These are phyloP conservation scores for Deinandra increscens DNA, from an alignment of 129 eudicot species.

Conservation along the genomic window DNA sequence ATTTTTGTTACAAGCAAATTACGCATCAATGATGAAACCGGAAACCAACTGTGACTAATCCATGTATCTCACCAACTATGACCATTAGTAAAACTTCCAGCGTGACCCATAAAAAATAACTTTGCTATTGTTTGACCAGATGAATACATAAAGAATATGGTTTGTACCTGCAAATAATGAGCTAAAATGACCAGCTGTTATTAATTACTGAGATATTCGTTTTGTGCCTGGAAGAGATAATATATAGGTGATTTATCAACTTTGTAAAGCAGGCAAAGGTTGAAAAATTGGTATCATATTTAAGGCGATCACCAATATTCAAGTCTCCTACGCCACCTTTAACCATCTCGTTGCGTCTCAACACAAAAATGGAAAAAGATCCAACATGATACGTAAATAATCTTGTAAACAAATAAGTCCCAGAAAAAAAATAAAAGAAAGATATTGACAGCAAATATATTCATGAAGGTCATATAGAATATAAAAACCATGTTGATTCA, in stretches of 20 bases:
- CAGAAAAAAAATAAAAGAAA: neutral
- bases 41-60: constrained; percentile 10
- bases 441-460: constrained; percentile 8
- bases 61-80: neutral
- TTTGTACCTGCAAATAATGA: constrained; percentile 15
- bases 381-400: constrained; percentile 58
- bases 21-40: constrained; percentile 19
- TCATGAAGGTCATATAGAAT: neutral
- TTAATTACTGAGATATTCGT: constrained; percentile 26
- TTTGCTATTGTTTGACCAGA: constrained; percentile 3
- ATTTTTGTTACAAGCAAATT: neutral
- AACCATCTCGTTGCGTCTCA: constrained; percentile 71
- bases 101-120: neutral
- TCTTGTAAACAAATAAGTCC: neutral
- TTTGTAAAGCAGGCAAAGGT: neutral
- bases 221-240: constrained; percentile 48
- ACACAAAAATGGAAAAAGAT: constrained; percentile 65
- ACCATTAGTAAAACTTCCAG: constrained; percentile 10
- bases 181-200: constrained; percentile 7
- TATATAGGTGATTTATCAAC: constrained; percentile 74
- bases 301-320: constrained; percentile 50
- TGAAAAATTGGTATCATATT: constrained; percentile 75
- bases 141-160: constrained; percentile 17
- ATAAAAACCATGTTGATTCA: neutral
- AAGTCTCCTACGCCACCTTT: constrained; percentile 57